These are phyloP conservation scores for Hanseniaspora valbyensis DNA, from an alignment of 805 yeast genomes.

Conservation along the genomic window DNA sequence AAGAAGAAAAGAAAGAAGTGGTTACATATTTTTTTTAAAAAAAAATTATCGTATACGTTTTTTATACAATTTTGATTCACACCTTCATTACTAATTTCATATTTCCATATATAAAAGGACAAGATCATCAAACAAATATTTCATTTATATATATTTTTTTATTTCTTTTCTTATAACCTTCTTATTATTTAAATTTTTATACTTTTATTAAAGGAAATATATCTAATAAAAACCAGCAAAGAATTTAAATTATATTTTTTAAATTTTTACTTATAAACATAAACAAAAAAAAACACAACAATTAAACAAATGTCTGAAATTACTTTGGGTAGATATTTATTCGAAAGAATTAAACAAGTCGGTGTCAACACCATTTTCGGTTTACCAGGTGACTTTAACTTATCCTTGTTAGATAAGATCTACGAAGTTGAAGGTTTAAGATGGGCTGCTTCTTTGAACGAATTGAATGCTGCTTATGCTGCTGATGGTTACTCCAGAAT, in stretches of 20 bases:
- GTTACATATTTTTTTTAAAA: too few species aligned
- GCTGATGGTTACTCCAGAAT: conserved; percentile 83
- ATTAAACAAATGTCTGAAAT: conserved; percentile 33
- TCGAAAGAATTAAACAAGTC: conserved; percentile 67
- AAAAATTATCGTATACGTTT: too few species aligned
- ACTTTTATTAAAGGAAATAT: too few species aligned
- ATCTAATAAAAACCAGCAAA: not conserved
- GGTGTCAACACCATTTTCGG: conserved; percentile 64
- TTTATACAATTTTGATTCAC: too few species aligned
- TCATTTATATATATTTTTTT: too few species aligned
- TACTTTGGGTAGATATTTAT: conserved; percentile 64
- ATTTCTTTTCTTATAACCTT: too few species aligned
- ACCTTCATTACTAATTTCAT: too few species aligned
- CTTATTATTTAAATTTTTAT: not conserved
- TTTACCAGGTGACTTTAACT: conserved; percentile 74
- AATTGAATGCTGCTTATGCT: conserved; percentile 71
- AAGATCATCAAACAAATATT: too few species aligned
- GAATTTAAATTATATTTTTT: not conserved
- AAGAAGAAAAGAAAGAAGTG: too few species aligned
- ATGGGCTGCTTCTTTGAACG: conserved; percentile 90
- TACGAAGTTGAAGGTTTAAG: conserved; percentile 63
- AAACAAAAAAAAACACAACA: not conserved
- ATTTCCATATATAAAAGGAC: too few species aligned
- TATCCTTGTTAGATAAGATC: conserved; percentile 57
- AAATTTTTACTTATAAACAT: too few species aligned